Conservation (phyloP, 1,139 yeast species). For the Candida pseudoviswanathii region DNA sequence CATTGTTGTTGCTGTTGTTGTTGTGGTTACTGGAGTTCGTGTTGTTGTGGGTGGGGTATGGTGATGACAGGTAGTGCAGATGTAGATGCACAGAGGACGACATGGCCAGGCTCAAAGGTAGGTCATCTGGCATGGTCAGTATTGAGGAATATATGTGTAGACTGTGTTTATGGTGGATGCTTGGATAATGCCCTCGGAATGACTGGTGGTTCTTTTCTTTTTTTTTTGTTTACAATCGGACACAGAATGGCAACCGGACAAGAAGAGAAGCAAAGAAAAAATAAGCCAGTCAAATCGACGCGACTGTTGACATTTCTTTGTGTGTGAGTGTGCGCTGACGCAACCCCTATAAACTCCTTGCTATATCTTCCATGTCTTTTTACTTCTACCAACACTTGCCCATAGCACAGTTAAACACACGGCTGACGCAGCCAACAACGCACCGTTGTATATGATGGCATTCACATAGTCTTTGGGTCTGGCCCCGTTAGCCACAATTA, state of each 20-base stretch:
- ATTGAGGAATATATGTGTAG: background rate
- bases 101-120: slow-evolving; percentile 1
- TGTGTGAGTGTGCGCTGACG: background rate
- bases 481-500: slow-evolving; percentile 21
- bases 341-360: background rate
- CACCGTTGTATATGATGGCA: slow-evolving; percentile 30
- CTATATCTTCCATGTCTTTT: slow-evolving; percentile 2
- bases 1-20: background rate
- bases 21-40: background rate
- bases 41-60: slow-evolving; percentile 1
- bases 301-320: background rate
- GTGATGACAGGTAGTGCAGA: slow-evolving; percentile 4
- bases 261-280: background rate
- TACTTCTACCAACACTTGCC: background rate
- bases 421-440: slow-evolving; percentile 21
- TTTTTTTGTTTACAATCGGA: slow-evolving; percentile 1
- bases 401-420: slow-evolving; percentile 1
- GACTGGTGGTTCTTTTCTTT: background rate
- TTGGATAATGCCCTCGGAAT: background rate
- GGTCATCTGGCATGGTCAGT: background rate
- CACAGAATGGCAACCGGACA: background rate
- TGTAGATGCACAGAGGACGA: background rate
- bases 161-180: background rate
- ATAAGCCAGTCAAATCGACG: background rate
- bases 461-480: slow-evolving; percentile 22